Conservation (phyloP, 148 eudicot genomes). For the Amaranthus palmeri region DNA sequence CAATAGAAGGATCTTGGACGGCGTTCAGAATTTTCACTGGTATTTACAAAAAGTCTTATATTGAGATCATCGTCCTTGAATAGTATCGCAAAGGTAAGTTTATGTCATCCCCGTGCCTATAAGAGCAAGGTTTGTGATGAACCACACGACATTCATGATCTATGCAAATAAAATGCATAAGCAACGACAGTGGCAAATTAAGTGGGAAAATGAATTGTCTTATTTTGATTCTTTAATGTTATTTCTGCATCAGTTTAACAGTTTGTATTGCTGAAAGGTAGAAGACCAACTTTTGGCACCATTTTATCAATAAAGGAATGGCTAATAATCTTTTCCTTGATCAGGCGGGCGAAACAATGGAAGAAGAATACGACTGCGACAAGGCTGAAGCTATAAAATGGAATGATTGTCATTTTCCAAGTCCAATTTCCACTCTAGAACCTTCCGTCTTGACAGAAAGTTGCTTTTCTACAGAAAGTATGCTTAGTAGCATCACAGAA, state of each 20-base stretch:
- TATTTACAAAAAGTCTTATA: too few species aligned
- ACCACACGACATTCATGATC: neutral
- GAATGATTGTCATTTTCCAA: conserved; percentile 46
- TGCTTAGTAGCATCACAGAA: conserved; percentile 47
- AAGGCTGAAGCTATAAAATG: conserved; percentile 37
- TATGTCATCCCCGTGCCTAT: too few species aligned
- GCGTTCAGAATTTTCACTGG: too few species aligned
- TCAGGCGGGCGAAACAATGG: conserved; percentile 38
- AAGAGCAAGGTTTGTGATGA: too few species aligned
- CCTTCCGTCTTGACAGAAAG: conserved; percentile 60
- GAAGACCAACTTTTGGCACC: neutral
- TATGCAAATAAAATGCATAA: too few species aligned
- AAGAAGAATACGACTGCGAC: conserved; percentile 34
- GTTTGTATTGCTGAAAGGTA: neutral
- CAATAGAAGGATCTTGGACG: too few species aligned
- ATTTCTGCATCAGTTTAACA: neutral
- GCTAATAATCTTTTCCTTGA: neutral
- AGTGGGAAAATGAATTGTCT: neutral
- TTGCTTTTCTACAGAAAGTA: conserved; percentile 65
- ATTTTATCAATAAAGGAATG: neutral
- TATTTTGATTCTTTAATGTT: neutral
- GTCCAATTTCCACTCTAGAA: conserved; percentile 86
- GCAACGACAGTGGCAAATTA: too few species aligned
- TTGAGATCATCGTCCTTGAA: too few species aligned
- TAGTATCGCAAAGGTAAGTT: too few species aligned